Evolutionary conservation across 2,329 filamentous ascomycete species (phyloP).

Genomic region (Dactylonectria macrodidyma): DNA sequence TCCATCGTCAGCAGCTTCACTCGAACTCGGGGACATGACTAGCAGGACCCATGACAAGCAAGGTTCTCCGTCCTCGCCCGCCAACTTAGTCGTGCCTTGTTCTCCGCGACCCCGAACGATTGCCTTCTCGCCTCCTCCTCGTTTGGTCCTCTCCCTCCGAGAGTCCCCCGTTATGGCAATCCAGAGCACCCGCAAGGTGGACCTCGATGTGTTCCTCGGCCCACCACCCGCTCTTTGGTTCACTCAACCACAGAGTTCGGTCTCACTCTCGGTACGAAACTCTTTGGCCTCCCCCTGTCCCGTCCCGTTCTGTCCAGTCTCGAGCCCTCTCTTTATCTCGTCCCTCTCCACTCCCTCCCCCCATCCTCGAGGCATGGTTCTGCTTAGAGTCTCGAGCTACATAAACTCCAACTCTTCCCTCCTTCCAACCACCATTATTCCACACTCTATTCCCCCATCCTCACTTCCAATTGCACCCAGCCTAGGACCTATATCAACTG

Average conservation of each 20-base stretch:
- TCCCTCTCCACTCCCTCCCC: not conserved
- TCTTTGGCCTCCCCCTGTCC: not conserved
- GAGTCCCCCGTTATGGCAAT: not conserved
- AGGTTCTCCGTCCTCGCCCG: slow-evolving; percentile 3
- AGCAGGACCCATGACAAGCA: not conserved
- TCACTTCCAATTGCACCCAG: not conserved
- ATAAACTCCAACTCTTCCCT: slow-evolving; percentile 5
- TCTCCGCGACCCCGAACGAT: not conserved
- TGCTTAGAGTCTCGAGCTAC: not conserved
- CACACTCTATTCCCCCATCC: not conserved
- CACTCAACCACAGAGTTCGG: slow-evolving; percentile 5
- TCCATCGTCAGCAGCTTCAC: not conserved
- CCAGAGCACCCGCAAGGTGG: slow-evolving; percentile 1
- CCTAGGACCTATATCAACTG: not conserved
- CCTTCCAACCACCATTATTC: not conserved
- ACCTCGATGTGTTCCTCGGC: not conserved
- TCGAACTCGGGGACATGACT: not conserved
- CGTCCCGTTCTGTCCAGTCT: not conserved
- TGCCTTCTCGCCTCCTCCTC: not conserved
- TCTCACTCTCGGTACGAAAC: slow-evolving; percentile 8
- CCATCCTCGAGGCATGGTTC: not conserved
- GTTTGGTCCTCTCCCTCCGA: no score
- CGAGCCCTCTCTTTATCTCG: not conserved
- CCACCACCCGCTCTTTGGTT: not conserved
- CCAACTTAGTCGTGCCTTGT: not conserved